Conservation (phyloP, 768 basidiomycete genomes). For the Postia placenta region DNA sequence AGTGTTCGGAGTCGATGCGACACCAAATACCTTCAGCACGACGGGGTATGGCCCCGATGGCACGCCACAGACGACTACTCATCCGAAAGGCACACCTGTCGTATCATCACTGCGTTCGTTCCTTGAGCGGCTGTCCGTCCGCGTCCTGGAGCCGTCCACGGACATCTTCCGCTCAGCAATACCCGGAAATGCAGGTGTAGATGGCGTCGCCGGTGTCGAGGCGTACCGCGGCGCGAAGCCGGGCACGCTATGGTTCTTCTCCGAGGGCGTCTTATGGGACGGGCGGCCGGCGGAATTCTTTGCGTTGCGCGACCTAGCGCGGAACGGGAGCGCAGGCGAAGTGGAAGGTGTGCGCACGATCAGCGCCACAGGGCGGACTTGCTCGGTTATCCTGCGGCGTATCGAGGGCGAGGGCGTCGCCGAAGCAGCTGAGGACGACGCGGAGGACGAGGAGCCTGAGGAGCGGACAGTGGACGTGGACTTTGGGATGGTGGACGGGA, state of each 20-base stretch:
- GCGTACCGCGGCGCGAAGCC: slow-evolving; percentile 68
- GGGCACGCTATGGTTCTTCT: slow-evolving; percentile 69
- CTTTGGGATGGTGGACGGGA: slow-evolving; percentile 67
- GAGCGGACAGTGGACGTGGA: slow-evolving; percentile 53
- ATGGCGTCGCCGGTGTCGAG: slow-evolving; percentile 46
- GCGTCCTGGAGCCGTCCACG: slow-evolving; percentile 42
- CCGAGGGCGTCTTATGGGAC: slow-evolving; percentile 66
- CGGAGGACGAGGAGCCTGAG: slow-evolving; percentile 35
- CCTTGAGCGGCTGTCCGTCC: slow-evolving; percentile 40
- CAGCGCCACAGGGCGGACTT: slow-evolving; percentile 62
- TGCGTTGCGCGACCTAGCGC: slow-evolving; percentile 49
- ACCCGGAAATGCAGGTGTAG: slow-evolving; percentile 18
- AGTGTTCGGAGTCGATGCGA: slow-evolving; percentile 68
- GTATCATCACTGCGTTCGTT: slow-evolving; percentile 45
- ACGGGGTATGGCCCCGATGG: slow-evolving; percentile 26
- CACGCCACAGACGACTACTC: slow-evolving; percentile 24
- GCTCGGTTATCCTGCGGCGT: slow-evolving; percentile 46
- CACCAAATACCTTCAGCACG: slow-evolving; percentile 37
- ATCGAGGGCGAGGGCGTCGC: not conserved
- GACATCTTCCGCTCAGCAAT: slow-evolving; percentile 52
- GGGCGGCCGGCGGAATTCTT: slow-evolving; percentile 77
- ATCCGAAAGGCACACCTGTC: slow-evolving; percentile 48
- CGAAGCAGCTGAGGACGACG: slow-evolving; percentile 16
- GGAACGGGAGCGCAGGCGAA: slow-evolving; percentile 40
- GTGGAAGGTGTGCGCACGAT: slow-evolving; percentile 35